Conservation (phyloP, 345 rosid genomes). For the Citrus medica region DNA sequence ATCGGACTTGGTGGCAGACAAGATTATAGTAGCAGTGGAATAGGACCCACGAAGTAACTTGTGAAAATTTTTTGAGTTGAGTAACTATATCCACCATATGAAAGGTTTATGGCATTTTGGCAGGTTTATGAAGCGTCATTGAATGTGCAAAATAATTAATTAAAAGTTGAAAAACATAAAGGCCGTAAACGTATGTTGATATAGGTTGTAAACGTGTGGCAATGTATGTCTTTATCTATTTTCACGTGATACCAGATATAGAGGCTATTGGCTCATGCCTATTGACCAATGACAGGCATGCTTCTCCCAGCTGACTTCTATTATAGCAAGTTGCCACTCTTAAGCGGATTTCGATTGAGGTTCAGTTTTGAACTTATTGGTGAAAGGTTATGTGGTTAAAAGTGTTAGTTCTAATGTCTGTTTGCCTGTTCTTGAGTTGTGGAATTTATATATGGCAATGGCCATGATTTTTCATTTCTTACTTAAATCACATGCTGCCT, state of each 20-base stretch:
- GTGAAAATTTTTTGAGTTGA: neutral
- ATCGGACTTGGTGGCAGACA: no score
- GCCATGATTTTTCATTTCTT: neutral
- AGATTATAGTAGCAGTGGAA: neutral
- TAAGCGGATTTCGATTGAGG: neutral
- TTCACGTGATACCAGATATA: neutral
- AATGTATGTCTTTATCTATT: neutral
- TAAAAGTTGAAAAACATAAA: neutral
- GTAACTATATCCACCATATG: neutral
- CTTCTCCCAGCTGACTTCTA: neutral
- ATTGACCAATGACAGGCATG: no score
- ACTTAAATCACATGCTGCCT: neutral
- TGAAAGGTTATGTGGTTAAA: constrained; percentile 8
- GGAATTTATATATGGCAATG: neutral
- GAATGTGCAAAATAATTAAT: neutral
- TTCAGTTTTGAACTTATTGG: neutral
- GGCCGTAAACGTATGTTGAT: no score
- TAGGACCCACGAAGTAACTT: neutral
- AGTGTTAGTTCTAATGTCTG: neutral
- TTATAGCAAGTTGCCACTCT: neutral
- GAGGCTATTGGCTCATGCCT: neutral
- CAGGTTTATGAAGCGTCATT: neutral
- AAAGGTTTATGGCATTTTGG: neutral
- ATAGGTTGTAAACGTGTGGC: neutral
- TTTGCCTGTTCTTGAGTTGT: neutral